Evolutionary conservation across 163 green algal genomes (phyloP), one percentile per base, ranked within the genome.

Genomic region (Scenedesmus sp.): DNA sequence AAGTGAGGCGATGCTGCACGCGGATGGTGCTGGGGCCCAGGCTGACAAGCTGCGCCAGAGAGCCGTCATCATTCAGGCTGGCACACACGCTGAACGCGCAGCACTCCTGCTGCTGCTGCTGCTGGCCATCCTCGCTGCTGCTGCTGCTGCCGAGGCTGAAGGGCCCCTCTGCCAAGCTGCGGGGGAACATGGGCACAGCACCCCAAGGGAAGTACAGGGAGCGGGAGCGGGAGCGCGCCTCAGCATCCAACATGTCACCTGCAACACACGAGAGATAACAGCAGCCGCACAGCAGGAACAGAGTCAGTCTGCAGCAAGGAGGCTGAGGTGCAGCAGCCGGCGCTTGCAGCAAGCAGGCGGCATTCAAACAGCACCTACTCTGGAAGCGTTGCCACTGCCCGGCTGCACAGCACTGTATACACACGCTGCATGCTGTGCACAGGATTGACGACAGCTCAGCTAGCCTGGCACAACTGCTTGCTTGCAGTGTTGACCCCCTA

Each of bases 191-290:
- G 77, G 97, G 89, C 26, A 92, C 76, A 12, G 60, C 79, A 86
- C 96, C 97, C 66, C 93, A 98, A n/a, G 97, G 96, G 3, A 99
- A 94, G 94, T 99, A 99, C 13, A 99, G 57, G 0, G 96, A 97
- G 13, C 95, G 96, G 9, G 90, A 92, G 9, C 98, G 90, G 2
- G 62, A 59, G 1, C 87, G 77, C 8, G 97, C 98, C 91, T 98
- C 96, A 3, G 74, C 13, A 60, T 95, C 93, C 55, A 96, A 82
- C 59, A 91, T 26, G 54, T 84, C 84, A 70, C 92, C 91, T 70
- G 91, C 56, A 26, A 18, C n/a, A 34, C 13, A 7, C 4, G 66
- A 18, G 26, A 26, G 34, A 59, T 1, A 54, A 5, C 26, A 82
- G 67, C 86, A 67, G 34, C 34, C 20, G 86, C 86, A 87, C 73